Percentiles rank a stretch among this genome's conserved stretches.
These are phyloP conservation scores for Bjerkandera adusta DNA, from an alignment of 1,284 basidiomycete genomes.

Conservation along the genomic window DNA sequence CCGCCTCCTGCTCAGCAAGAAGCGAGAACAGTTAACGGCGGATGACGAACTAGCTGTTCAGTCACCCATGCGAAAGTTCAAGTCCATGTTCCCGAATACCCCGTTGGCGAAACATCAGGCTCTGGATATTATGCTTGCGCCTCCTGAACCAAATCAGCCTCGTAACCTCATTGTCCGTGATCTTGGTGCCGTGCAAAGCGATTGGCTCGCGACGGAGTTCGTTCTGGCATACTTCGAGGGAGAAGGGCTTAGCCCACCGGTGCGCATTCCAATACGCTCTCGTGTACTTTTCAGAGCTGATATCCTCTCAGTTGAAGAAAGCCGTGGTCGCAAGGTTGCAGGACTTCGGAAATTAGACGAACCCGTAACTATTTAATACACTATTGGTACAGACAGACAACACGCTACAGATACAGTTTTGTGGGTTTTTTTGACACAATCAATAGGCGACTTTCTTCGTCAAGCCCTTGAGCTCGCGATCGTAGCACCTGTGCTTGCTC, in stretches of 20 bases:
- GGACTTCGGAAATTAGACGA: conserved; percentile 14
- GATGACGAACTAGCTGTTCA: conserved; percentile 57
- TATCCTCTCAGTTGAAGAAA: conserved; percentile 25
- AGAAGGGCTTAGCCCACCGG: conserved; percentile 66
- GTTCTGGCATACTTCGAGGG: conserved; percentile 74
- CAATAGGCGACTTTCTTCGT: conserved; percentile 54
- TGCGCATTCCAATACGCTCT: too few relatives aligned
- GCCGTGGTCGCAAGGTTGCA: conserved; percentile 26
- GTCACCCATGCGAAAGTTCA: conserved; percentile 67
- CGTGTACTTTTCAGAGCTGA: not conserved
- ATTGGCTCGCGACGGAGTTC: conserved; percentile 75
- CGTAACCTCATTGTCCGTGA: conserved; percentile 68
- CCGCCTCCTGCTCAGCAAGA: conserved; percentile 56
- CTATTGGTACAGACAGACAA: not conserved
- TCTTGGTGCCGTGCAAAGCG: conserved; percentile 64
- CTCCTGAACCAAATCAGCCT: conserved; percentile 44
- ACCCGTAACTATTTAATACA: not conserved
- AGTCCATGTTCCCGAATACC: conserved; percentile 72
- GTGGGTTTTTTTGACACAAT: conserved; percentile 15
- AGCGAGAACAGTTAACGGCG: conserved; percentile 49
- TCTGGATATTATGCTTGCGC: conserved; percentile 65
- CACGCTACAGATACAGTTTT: not conserved
- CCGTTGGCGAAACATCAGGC: conserved; percentile 62
- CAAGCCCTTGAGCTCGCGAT: conserved; percentile 59
- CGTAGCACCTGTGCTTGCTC: conserved; percentile 61